Conservation (phyloP, 768 basidiomycete species). For the Hirschioporus abietinus region DNA sequence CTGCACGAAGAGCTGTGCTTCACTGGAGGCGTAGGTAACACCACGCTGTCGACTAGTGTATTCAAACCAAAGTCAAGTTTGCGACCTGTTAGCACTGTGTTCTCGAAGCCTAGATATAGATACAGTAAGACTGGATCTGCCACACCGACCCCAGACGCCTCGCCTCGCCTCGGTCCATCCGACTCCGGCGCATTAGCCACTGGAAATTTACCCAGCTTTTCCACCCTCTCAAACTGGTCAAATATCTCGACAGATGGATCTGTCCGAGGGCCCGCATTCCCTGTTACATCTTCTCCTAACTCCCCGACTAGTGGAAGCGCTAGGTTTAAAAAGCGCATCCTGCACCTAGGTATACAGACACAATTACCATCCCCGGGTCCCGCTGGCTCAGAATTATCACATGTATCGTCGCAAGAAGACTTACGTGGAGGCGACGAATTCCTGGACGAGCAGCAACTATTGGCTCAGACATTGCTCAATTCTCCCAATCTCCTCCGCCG, state of each 20-base stretch:
- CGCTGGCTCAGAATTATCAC: not conserved
- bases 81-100: not conserved
- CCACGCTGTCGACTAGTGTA: not conserved
- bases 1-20: conserved; percentile 47
- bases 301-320: not conserved
- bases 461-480: conserved; percentile 40
- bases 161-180: not conserved
- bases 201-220: conserved; percentile 11
- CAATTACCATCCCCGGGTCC: not conserved
- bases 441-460: not conserved
- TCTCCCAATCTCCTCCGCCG: conserved; percentile 46
- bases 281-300: conserved; percentile 30
- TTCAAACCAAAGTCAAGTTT: not conserved
- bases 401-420: not conserved
- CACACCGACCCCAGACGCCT: not conserved
- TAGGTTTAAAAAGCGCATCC: not conserved
- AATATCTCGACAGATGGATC: not conserved
- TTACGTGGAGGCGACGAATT: not conserved
- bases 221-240: conserved; percentile 29
- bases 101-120: not conserved
- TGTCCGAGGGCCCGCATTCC: not conserved
- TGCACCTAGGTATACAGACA: not conserved
- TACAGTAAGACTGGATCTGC: conserved; percentile 2
- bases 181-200: not conserved
- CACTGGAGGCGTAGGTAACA: conserved; percentile 16